A percentile compares a stretch with the other conserved stretches of the same genome.
phyloP scores from a whole-genome alignment of 2,329 filamentous ascomycete species.

The Fusarium sp. region DNA sequence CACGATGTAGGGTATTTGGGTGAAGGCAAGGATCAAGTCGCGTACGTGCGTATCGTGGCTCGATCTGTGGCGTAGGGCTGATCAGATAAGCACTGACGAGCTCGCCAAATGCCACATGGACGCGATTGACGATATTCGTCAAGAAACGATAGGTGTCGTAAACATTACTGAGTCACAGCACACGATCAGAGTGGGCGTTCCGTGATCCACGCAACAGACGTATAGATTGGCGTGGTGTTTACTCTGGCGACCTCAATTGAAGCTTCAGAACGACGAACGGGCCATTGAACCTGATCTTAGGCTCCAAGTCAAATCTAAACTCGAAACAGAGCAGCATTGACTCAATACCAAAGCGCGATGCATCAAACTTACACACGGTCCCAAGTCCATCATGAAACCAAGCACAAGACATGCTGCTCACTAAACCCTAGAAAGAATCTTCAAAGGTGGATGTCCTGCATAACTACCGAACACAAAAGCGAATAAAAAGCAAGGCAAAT shows the following conservation, averaged over 20 bases:
- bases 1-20: conserved; percentile 18
- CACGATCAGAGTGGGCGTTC: not conserved
- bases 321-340: not conserved
- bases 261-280: not conserved
- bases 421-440: not conserved
- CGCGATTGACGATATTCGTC: not conserved
- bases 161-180: not conserved
- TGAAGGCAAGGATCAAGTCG: not conserved
- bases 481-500: conserved; percentile 11
- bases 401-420: not conserved
- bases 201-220: not conserved
- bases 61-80: conserved; percentile 6
- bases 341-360: not conserved
- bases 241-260: not conserved
- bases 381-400: not conserved
- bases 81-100: not conserved
- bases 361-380: not conserved
- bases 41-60: not conserved
- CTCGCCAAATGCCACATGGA: not conserved
- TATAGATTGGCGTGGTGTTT: not conserved
- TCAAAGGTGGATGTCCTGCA: not conserved
- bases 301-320: rapidly evolving
- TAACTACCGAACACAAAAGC: not conserved
- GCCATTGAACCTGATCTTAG: not conserved
- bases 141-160: not conserved